phyloP scores from a whole-genome alignment of 495 filamentous ascomycete species.

The Clavariopsis aquatica region DNA sequence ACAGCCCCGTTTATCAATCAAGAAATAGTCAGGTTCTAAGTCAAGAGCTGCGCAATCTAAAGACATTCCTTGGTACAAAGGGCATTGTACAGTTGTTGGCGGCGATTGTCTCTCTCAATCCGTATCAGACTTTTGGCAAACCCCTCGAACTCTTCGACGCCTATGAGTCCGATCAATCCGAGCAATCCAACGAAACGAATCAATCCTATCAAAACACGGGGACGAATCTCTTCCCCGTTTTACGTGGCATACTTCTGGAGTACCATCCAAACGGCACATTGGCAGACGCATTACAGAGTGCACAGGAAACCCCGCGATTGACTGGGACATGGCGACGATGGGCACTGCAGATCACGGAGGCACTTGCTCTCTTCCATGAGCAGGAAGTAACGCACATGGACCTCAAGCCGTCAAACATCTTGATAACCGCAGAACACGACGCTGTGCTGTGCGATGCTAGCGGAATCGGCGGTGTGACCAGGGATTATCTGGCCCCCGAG shows the following conservation, averaged over 20 bases:
- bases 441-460: slow-evolving; percentile 9
- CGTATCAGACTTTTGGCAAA: background rate
- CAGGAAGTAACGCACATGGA: slow-evolving; percentile 8
- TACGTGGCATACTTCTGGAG: slow-evolving; percentile 11
- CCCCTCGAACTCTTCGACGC: background rate
- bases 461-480: slow-evolving; percentile 1
- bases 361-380: background rate
- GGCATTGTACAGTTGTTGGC: slow-evolving; percentile 3
- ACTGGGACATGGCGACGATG: background rate
- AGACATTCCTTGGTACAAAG: background rate
- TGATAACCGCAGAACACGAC: slow-evolving; percentile 9
- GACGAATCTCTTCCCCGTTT: background rate
- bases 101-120: slow-evolving; percentile 3
- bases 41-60: slow-evolving; percentile 4
- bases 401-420: slow-evolving; percentile 7
- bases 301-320: background rate
- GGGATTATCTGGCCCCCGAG: slow-evolving; percentile 10
- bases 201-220: too few relatives aligned
- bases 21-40: slow-evolving; percentile 5
- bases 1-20: slow-evolving; percentile 7
- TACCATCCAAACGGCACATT: slow-evolving; percentile 12
- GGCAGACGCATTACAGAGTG: background rate
- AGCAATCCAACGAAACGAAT: too few relatives aligned
- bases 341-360: slow-evolving; percentile 6
- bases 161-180: too few relatives aligned